Conservation (phyloP, 805 yeast genomes). For the Spencermartinsiella europaea region DNA sequence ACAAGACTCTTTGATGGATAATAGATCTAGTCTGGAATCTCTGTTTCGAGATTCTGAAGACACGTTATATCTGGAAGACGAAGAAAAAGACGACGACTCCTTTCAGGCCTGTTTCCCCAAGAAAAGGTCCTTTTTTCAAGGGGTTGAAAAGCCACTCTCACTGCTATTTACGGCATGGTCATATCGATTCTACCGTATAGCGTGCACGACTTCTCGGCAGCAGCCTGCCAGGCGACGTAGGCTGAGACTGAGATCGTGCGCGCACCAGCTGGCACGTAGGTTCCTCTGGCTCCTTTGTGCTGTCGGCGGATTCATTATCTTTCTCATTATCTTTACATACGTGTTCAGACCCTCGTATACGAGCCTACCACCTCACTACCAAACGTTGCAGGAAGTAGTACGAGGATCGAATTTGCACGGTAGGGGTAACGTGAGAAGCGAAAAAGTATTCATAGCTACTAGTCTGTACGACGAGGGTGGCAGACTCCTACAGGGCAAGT, state of each 20-base stretch:
- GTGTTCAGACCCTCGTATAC: conserved; percentile 10
- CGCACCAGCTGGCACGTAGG: background rate
- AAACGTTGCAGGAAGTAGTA: background rate
- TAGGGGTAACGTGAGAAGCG: background rate
- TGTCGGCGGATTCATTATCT: background rate
- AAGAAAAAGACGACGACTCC: background rate
- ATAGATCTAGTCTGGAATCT: too few species aligned
- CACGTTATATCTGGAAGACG: background rate
- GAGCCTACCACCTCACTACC: background rate
- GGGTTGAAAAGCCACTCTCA: background rate
- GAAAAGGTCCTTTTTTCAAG: background rate
- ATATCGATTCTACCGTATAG: background rate
- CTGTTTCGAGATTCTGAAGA: background rate
- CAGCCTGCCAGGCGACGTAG: background rate
- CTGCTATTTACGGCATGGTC: background rate
- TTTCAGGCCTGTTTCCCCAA: background rate
- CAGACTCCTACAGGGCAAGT: conserved; percentile 7
- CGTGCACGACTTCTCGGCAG: too few species aligned
- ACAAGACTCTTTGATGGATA: too few species aligned
- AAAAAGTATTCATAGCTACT: conserved; percentile 15
- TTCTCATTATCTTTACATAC: conserved; percentile 6
- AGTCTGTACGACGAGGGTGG: conserved; percentile 9
- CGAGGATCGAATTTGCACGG: background rate
- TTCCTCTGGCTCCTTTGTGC: background rate
- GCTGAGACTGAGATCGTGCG: background rate